phyloP scores from a whole-genome alignment of 192 early-diverging fungal species.

The Coemansia sp. region DNA sequence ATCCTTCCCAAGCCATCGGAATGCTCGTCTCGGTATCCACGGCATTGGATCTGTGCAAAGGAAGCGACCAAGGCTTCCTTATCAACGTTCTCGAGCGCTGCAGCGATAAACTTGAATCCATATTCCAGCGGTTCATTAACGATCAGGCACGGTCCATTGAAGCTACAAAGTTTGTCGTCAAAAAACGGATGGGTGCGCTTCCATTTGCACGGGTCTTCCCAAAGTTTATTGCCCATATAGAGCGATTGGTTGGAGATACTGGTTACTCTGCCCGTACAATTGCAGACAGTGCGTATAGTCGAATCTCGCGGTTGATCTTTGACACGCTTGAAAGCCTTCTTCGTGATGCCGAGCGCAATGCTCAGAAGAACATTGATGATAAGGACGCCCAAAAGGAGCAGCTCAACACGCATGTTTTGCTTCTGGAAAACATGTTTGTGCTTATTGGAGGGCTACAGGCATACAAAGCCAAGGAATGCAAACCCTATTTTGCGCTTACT shows the following conservation, averaged over 20 bases:
- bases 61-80: constrained; percentile 71
- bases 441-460: constrained; percentile 78
- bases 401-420: constrained; percentile 84
- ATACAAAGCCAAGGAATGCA: constrained; percentile 70
- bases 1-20: constrained; percentile 71
- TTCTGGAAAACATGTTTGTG: constrained; percentile 94
- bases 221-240: constrained; percentile 74
- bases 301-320: constrained; percentile 80
- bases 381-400: constrained; percentile 77
- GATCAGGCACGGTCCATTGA: constrained; percentile 91
- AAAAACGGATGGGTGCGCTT: constrained; percentile 88
- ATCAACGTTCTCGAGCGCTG: constrained; percentile 68
- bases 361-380: constrained; percentile 67
- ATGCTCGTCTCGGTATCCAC: constrained; percentile 84
- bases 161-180: constrained; percentile 83
- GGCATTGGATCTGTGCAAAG: constrained; percentile 64
- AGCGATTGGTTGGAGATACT: constrained; percentile 58
- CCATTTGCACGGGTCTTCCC: constrained; percentile 89
- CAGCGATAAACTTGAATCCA: constrained; percentile 60
- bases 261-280: constrained; percentile 63
- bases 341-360: constrained; percentile 65
- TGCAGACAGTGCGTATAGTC: constrained; percentile 79
- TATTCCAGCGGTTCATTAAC: constrained; percentile 81
- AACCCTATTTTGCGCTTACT: constrained; percentile 49
- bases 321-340: constrained; percentile 83